Evolutionary conservation across 108 stramenopile genomes (phyloP), one percentile per base, ranked within the genome.

Genomic region (Nitzschia palea): DNA sequence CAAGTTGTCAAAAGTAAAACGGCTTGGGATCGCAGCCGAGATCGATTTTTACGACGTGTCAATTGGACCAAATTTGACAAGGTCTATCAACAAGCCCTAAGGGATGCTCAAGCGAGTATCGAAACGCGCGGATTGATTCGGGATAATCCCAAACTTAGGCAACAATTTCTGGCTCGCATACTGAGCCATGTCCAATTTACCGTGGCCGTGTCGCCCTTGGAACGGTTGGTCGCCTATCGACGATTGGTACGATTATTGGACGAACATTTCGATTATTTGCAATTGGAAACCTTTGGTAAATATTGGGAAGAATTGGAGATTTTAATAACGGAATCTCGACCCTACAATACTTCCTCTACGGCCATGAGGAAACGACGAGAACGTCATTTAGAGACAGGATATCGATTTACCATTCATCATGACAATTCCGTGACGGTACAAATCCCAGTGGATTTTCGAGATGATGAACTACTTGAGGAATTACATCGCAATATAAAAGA

Each of bases 191-290:
- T 87, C 8, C 37, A 60, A 30, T 55, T 84, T 18, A 59, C 62
- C 3, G 62, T 66, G 32, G 42, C 58, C 0, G 63, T 79, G 1
- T 26, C 29, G 14, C 58, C 72, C 18, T 55, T 88, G 15, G 73
- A 81, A 44, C 84, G 89, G 58, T 58, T 94, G 12, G 71, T 94
- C 32, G 87, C 89, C n/a, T 73, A 90, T 27, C 89, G 92, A 52
- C 80, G 92, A 9, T 68, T 94, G 37, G 79, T 87, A 25, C 53
- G 87, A n/a, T 65, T 94, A 42, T 45, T 94, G 47, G 84, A 80
- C 34, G 84, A 94, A 54, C 80, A 90, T 36, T 94, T 90, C 69
- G 88, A 94, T 45, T 58, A 77, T 20, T 58, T 94, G 18, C 59
- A 77, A 25, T 68, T 94, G 82, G 89, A 94, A 63, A 72, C 86